Base-by-base conservation (phyloP, 257 asterid species). In the Nicotiana undulata region DNA sequence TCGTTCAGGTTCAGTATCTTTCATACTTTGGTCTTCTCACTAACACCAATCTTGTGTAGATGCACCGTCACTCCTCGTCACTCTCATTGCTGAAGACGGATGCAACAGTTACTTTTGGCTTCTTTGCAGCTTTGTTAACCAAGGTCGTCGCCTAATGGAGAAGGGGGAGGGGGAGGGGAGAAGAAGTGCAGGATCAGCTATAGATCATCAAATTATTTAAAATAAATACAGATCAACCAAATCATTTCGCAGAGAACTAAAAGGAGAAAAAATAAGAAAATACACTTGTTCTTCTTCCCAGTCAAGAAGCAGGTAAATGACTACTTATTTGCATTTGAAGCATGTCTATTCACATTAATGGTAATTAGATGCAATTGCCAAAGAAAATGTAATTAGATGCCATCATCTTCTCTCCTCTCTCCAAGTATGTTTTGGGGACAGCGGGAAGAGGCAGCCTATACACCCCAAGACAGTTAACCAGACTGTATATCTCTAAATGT, bases 61-160 rank as follows among this genome's bases (percentile, higher is more conserved):
- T 81, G 63, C 63, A 32, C 75, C 58, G 52, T 85, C 89, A 92
- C 64, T 91, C 97, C 76, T 92, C 99, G 29, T 95, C 99, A 67
- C 98, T 95, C 37, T 90, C 97, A 29, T 90, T 84, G 82, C 85
- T 79, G 77, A 95, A 95, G 81, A 90, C 94, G 2, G 97, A 89
- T 75, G 97, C 96, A 84, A 92, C 82, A n/a, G 90, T 77, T 51
- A 75, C 88, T 87, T 91, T 95, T 12, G 93, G 94, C 93, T 91
- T 95, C 93, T 91, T 93, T 17, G 87, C 83, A 28, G 91, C 68
- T 68, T 66, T 91, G 46, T 86, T 82, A 9, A 70, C 83, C 22
- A 87, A 75, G 83, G 80, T 87, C 93, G 92, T 94, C 83, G 18
- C 79, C 86, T 86, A 81, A 80, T 16, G 75, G 82, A 53, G 66